phyloP scores from a whole-genome alignment of 2,329 filamentous ascomycete species.

The Cytospora piceicola region DNA sequence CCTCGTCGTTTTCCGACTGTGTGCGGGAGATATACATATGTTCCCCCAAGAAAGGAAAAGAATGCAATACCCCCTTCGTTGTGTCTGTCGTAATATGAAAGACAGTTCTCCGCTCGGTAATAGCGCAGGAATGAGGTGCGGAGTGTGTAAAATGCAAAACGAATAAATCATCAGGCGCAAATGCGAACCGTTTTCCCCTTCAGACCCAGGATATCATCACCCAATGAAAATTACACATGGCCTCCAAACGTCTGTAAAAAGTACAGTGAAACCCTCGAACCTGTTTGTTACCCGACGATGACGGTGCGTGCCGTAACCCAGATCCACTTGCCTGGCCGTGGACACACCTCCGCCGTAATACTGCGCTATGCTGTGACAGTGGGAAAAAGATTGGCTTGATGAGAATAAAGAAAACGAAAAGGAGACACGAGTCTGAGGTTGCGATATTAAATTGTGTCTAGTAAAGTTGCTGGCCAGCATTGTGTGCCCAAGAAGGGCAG shows the following conservation, averaged over 20 bases:
- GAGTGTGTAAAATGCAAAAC: background rate
- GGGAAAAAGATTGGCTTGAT: background rate
- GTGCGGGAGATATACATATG: background rate
- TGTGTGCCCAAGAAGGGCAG: background rate
- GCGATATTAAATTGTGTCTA: background rate
- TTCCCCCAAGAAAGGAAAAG: background rate
- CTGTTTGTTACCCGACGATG: background rate
- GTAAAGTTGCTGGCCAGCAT: background rate
- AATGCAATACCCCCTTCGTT: background rate
- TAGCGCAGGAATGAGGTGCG: background rate
- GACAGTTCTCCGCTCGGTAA: background rate
- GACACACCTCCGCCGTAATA: background rate
- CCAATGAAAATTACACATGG: background rate
- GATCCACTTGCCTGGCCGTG: background rate
- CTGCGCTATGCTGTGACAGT: conserved; percentile 4
- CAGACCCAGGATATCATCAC: conserved; percentile 3
- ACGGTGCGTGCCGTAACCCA: background rate
- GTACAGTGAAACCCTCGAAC: background rate
- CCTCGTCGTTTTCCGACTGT: background rate
- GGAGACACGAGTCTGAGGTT: background rate
- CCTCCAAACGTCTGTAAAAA: background rate
- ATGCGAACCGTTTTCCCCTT: background rate
- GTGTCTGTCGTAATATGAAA: background rate
- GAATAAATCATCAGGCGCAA: background rate
- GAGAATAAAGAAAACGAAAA: background rate